Evolutionary conservation across 192 early-diverging fungal genomes (phyloP), one percentile per base, ranked within the genome.

Genomic region (Umbelopsis ramanniana): DNA sequence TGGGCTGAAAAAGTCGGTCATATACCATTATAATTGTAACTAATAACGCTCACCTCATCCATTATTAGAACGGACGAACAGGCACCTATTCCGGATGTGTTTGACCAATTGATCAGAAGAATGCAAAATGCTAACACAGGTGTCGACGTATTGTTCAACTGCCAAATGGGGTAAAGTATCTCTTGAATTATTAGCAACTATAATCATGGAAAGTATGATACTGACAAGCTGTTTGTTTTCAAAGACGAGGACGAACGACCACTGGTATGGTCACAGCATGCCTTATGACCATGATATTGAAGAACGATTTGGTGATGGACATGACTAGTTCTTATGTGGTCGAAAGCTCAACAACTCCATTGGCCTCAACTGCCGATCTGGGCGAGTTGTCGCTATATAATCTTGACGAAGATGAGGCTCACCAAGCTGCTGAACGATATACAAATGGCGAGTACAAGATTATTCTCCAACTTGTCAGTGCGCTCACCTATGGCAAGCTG

Each of bases 41-140:
- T 43, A 12, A 43, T 43, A 43, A 43, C 6, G 6, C 11, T 43
- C 9, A n/a, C 48, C 38, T 33, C 67, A 45, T 55, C 24, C 26
- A 0, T 40, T 50, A 69, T 23, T 70, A 81, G 79, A 47, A 83
- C 89, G 3, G 88, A 88, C 71, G 88, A 90, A 69, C 88, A 89
- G 78, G 85, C 89, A 29, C 89, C 89, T 14, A 90, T 90, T 43
- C 89, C 89, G 0, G 88, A 85, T 68, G 89, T 90, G 15, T 90
- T 90, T 72, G 85, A 90, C 69, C 81, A 83, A 53, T 72, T 90
- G 11, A 79, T 89, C 19, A 79, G 81, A 23, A 57, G 89, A 26
- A 46, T 89, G 69, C 72, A 80, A 26, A 46, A 23, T 11, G 71
- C 72, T 14, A 72, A 71, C 48, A 47, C 45, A 22, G 71, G 54